Percentiles rank a stretch among this genome's conserved stretches.
These are phyloP conservation scores for Cucumis sativus DNA, from an alignment of 306 rosid genomes.

Conservation along the genomic window DNA sequence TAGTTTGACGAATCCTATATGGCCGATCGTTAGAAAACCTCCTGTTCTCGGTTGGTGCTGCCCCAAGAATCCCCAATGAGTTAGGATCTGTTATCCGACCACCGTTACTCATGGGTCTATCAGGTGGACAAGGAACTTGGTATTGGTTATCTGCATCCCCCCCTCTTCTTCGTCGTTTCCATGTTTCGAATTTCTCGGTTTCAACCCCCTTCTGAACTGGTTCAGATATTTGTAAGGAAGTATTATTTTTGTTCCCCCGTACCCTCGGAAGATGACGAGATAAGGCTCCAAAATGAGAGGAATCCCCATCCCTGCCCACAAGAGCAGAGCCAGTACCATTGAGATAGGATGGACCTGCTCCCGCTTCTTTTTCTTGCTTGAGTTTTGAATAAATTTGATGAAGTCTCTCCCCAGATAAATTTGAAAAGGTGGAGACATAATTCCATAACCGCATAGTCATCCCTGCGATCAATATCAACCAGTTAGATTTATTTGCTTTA, in stretches of 20 bases:
- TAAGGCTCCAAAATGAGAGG: constrained; percentile 23
- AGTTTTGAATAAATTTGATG: constrained; percentile 87
- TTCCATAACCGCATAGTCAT: constrained; percentile 95
- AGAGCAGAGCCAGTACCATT: constrained; percentile 51
- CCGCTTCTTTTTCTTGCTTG: constrained; percentile 62
- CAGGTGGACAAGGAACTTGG: constrained; percentile 49
- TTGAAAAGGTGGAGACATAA: constrained; percentile 89
- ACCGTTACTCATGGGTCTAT: constrained; percentile 45
- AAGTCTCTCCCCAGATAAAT: constrained; percentile 93
- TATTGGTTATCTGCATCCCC: constrained; percentile 53
- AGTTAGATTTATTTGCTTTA: neutral
- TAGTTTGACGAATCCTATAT: constrained; percentile 46
- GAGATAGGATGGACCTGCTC: constrained; percentile 61
- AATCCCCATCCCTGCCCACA: constrained; percentile 46
- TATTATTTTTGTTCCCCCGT: constrained; percentile 40
- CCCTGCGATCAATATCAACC: constrained; percentile 34
- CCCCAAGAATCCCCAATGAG: constrained; percentile 90
- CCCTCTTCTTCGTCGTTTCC: constrained; percentile 80
- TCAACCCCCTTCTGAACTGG: constrained; percentile 39
- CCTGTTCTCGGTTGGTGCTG: constrained; percentile 72
- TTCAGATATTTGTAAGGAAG: constrained; percentile 38
- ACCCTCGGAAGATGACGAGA: constrained; percentile 39
- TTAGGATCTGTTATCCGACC: constrained; percentile 49
- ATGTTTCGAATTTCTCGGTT: constrained; percentile 65
- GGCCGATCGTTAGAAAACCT: constrained; percentile 53